Base-by-base conservation (phyloP, 208 protist species). In the Wallacemonas collosoma region DNA sequence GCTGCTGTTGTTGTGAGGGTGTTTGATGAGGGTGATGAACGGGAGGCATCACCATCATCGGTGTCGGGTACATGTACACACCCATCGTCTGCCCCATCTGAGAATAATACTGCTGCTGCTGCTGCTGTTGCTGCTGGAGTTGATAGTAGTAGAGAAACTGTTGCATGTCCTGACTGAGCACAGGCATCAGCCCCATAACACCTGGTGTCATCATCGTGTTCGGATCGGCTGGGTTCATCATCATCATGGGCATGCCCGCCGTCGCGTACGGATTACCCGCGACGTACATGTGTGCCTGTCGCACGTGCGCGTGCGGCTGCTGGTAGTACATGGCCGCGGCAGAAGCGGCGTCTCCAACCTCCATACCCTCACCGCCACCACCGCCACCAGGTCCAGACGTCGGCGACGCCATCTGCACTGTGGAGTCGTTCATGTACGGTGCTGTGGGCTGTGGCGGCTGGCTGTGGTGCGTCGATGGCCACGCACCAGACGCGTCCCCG, bases 61-160 rank as follows among this genome's bases (percentile, higher is more conserved):
- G 56, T 7, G 56, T 4, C 12, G 56, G 38, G 36, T 62, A 62
- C 56, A 62, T 62, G 56, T 62, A 62, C 35, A 62, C 38, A 12
- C 56, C 56, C 56, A 62, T 62, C 36, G 43, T 62, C 56, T n/a
- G 36, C 5, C 56, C 38, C 56, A 62, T 62, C 26, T 62, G 56
- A 8, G 36, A n/a, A 38, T 62, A 62, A 3, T 80, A 56, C 43
- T 75, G 69, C 47, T 56, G 68, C 48, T 69, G 73, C 61, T 80
- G 70, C 55, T 75, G 75, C 36, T 77, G 76, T 48, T 72, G 76
- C 43, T 72, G 65, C 15, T 75, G 72, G 5, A 71, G 70, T n/a
- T 77, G 73, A 54, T 76, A 66, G 67, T 56, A 68, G 61, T 68
- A 73, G 44, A 73, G 26, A 62, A 74, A 72, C 74, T 79, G 74